These are phyloP conservation scores for Phlebiopsis gigantea DNA, from an alignment of 768 basidiomycete genomes.

Conservation along the genomic window DNA sequence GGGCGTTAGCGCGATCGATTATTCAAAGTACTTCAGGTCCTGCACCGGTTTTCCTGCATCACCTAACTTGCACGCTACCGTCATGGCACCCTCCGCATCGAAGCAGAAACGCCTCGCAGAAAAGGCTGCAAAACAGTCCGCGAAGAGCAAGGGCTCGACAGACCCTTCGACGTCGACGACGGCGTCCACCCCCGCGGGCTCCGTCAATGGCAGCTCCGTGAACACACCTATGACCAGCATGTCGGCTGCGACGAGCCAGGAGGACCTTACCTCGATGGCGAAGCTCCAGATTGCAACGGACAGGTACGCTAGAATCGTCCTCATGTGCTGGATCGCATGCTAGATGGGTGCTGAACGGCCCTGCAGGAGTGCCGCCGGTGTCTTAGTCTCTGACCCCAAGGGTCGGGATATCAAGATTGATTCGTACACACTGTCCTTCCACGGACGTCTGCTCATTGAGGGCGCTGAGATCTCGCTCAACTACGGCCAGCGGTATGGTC, in stretches of 20 bases:
- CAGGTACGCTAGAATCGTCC: constrained; percentile 43
- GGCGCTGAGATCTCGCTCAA: constrained; percentile 72
- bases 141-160: constrained; percentile 41
- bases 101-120: constrained; percentile 94
- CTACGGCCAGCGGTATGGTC: constrained; percentile 90
- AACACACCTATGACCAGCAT: constrained; percentile 81
- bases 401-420: constrained; percentile 98
- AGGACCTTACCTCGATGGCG: constrained; percentile 81
- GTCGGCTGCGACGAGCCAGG: constrained; percentile 74
- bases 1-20: constrained; percentile 10
- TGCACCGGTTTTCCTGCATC: not conserved
- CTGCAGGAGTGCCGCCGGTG: constrained; percentile 84
- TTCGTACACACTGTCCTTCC: constrained; percentile 92
- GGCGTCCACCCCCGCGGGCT: constrained; percentile 57
- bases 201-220: constrained; percentile 52
- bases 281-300: constrained; percentile 89
- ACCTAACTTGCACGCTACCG: not conserved
- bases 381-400: constrained; percentile 88
- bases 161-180: constrained; percentile 49
- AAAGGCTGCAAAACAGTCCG: constrained; percentile 80
- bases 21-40: constrained; percentile 3
- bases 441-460: constrained; percentile 80
- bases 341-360: not conserved
- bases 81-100: constrained; percentile 62
- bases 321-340: not conserved